A percentile compares a stretch with the other conserved stretches of the same genome.
phyloP scores from a whole-genome alignment of 169 alveolate genomes.

The Neospora caninum region DNA sequence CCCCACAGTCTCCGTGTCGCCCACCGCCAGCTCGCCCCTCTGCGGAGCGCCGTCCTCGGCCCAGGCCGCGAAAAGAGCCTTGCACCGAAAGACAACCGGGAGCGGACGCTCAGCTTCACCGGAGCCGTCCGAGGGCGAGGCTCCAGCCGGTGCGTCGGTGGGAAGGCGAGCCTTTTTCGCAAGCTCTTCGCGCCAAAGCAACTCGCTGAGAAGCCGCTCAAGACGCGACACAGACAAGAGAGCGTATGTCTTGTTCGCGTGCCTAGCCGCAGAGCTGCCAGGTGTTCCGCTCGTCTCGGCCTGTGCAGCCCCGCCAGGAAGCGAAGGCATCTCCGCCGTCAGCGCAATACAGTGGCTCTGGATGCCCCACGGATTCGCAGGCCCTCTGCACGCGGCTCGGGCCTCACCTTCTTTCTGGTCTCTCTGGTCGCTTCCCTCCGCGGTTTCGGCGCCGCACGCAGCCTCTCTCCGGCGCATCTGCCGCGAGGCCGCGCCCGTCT shows the following conservation, averaged over 20 bases:
- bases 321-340: too few species aligned
- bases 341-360: neutral
- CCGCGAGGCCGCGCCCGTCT: neutral
- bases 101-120: neutral
- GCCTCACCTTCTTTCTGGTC: neutral
- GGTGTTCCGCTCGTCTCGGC: neutral
- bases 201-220: neutral
- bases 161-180: too few species aligned
- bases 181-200: neutral
- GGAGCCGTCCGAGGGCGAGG: too few species aligned
- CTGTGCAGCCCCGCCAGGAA: neutral
- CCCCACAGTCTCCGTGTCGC: neutral
- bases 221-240: neutral
- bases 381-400: neutral
- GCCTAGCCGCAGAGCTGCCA: neutral
- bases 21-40: neutral
- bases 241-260: too few species aligned
- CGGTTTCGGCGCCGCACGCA: too few species aligned
- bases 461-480: neutral
- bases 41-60: neutral
- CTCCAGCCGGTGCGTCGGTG: too few species aligned
- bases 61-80: conserved; percentile 42
- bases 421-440: neutral
- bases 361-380: neutral
- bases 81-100: conserved; percentile 25